phyloP scores from a whole-genome alignment of 129 eudicot species.

The Sambucus nigra region DNA sequence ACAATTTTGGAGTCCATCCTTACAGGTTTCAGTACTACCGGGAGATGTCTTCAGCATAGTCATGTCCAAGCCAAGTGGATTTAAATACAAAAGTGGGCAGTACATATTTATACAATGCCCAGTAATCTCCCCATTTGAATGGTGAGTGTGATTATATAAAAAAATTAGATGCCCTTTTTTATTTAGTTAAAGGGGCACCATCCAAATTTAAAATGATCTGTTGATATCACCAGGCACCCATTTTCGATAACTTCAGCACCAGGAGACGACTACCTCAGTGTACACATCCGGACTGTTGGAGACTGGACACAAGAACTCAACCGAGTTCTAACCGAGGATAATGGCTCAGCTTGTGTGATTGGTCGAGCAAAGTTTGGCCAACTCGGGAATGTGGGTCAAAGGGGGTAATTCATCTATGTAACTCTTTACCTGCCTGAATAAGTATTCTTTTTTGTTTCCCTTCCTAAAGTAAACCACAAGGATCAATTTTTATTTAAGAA shows the following conservation, averaged over 20 bases:
- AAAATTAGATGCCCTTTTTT: too few species aligned
- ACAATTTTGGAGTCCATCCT: neutral
- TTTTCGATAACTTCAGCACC: slow-evolving; percentile 98
- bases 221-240: slow-evolving; percentile 72
- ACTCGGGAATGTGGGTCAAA: slow-evolving; percentile 40
- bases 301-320: slow-evolving; percentile 96
- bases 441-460: too few species aligned
- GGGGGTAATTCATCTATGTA: slow-evolving; percentile 36
- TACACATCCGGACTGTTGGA: slow-evolving; percentile 86
- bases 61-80: slow-evolving; percentile 86
- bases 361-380: slow-evolving; percentile 70
- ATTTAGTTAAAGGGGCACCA: neutral
- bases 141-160: slow-evolving; percentile 28
- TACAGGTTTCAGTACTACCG: slow-evolving; percentile 72
- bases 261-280: slow-evolving; percentile 81
- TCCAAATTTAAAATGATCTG: neutral
- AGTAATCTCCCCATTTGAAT: slow-evolving; percentile 81
- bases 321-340: slow-evolving; percentile 62
- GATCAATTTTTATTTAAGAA: too few species aligned
- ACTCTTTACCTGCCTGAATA: neutral
- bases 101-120: slow-evolving; percentile 93
- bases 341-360: slow-evolving; percentile 43
- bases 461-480: too few species aligned
- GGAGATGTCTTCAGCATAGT: slow-evolving; percentile 82
- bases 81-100: slow-evolving; percentile 91